These are phyloP conservation scores for Rhinocladiella similis DNA, from an alignment of 2,329 filamentous ascomycete genomes.

Conservation along the genomic window DNA sequence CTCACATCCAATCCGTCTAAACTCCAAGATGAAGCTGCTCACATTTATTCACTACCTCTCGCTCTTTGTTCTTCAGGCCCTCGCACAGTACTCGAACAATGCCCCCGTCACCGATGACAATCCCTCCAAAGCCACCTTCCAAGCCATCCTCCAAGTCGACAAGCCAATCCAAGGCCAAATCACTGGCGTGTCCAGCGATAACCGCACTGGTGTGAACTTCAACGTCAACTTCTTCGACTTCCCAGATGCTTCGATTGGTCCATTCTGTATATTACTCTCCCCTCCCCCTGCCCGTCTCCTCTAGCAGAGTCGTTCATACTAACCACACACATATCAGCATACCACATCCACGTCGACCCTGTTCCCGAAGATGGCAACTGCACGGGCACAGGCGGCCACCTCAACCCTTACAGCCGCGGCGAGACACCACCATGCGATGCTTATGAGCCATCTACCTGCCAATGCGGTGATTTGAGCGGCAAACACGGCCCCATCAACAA, in stretches of 20 bases:
- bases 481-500: slow-evolving; percentile 66
- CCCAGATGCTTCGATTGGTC: slow-evolving; percentile 54
- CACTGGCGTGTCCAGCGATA: slow-evolving; percentile 46
- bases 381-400: slow-evolving; percentile 64
- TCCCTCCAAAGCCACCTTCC: slow-evolving; percentile 54
- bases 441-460: slow-evolving; percentile 61
- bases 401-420: slow-evolving; percentile 68
- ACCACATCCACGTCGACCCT: slow-evolving; percentile 69
- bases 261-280: slow-evolving; percentile 56
- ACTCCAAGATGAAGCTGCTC: slow-evolving; percentile 24
- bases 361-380: slow-evolving; percentile 71
- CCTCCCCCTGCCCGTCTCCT: background rate
- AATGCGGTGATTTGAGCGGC: slow-evolving; percentile 74
- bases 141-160: slow-evolving; percentile 56
- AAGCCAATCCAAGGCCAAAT: slow-evolving; percentile 58
- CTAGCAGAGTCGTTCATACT: background rate
- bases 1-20: no score
- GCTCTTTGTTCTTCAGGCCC: slow-evolving; percentile 28
- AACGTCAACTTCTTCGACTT: slow-evolving; percentile 59
- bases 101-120: slow-evolving; percentile 58
- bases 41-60: slow-evolving; percentile 24
- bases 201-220: slow-evolving; percentile 58
- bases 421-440: slow-evolving; percentile 63
- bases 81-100: slow-evolving; percentile 37
- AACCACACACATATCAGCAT: slow-evolving; percentile 48